phyloP scores from a whole-genome alignment of 768 basidiomycete species.

The Auricularia sp. region DNA sequence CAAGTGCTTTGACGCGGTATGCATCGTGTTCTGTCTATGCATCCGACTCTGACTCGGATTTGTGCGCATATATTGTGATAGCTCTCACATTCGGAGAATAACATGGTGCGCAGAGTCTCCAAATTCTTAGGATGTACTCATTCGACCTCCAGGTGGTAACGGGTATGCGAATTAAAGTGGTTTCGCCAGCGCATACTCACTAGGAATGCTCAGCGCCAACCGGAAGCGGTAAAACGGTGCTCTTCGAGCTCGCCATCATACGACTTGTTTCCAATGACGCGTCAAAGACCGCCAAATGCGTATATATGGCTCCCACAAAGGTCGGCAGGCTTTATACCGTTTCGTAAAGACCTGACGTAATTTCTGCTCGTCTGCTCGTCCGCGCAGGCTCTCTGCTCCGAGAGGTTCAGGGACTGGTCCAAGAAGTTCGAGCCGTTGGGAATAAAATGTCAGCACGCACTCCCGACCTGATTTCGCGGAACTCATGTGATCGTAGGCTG shows the following conservation, averaged over 20 bases:
- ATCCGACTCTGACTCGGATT: background rate
- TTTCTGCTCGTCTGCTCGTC: background rate
- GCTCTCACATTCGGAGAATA: slow-evolving; percentile 51
- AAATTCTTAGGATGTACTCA: slow-evolving; percentile 9
- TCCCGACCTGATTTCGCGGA: slow-evolving; percentile 1
- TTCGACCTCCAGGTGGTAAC: slow-evolving; percentile 49
- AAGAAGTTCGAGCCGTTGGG: slow-evolving; percentile 68
- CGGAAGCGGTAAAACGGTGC: slow-evolving; percentile 89
- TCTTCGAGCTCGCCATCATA: slow-evolving; percentile 88
- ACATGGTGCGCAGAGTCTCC: slow-evolving; percentile 40
- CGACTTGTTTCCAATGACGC: slow-evolving; percentile 46
- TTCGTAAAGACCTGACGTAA: too few species aligned
- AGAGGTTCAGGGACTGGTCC: slow-evolving; percentile 77
- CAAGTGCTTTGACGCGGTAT: slow-evolving; percentile 64
- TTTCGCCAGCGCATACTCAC: slow-evolving; percentile 3
- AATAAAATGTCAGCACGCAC: slow-evolving; percentile 49
- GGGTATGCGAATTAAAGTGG: slow-evolving; percentile 30
- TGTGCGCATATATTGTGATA: slow-evolving; percentile 17
- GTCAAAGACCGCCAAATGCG: slow-evolving; percentile 45
- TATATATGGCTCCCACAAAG: slow-evolving; percentile 94
- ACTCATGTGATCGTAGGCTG: slow-evolving; percentile 41
- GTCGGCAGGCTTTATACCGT: slow-evolving; percentile 25
- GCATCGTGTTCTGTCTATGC: slow-evolving; percentile 12
- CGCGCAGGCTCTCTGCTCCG: slow-evolving; percentile 73
- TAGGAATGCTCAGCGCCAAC: slow-evolving; percentile 63